These are phyloP conservation scores for Cucurbita moschata DNA, from an alignment of 306 rosid genomes.

Conservation along the genomic window DNA sequence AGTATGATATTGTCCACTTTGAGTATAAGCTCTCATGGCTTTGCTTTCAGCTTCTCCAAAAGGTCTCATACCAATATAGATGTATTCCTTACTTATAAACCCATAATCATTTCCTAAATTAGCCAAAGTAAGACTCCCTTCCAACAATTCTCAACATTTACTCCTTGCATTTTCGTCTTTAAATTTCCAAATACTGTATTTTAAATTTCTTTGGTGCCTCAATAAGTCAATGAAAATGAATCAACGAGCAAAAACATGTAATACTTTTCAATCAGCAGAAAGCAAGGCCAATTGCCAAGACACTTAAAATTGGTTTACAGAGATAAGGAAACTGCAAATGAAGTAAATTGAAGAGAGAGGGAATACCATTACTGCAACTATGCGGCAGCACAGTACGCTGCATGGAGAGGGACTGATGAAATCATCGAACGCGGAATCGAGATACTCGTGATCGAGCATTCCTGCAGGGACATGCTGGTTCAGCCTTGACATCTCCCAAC, in stretches of 20 bases:
- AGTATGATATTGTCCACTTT: too few species aligned
- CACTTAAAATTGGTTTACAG: background rate
- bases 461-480: constrained; percentile 34
- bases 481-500: constrained; percentile 58
- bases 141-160: too few species aligned
- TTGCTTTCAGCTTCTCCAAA: too few species aligned
- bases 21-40: too few species aligned
- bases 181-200: too few species aligned
- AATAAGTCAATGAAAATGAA: background rate
- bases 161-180: background rate
- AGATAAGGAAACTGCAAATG: background rate
- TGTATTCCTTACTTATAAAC: too few species aligned
- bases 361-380: constrained; percentile 53
- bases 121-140: background rate
- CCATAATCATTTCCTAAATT: too few species aligned
- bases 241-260: background rate
- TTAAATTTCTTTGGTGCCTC: background rate
- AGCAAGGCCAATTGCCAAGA: background rate
- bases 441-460: constrained; percentile 24
- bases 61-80: too few species aligned
- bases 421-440: constrained; percentile 30
- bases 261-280: background rate
- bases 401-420: constrained; percentile 33
- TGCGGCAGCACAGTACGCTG: constrained; percentile 40
- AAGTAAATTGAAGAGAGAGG: background rate